phyloP scores from a whole-genome alignment of 1,284 basidiomycete genomes.

The Xanthoconium separans region DNA sequence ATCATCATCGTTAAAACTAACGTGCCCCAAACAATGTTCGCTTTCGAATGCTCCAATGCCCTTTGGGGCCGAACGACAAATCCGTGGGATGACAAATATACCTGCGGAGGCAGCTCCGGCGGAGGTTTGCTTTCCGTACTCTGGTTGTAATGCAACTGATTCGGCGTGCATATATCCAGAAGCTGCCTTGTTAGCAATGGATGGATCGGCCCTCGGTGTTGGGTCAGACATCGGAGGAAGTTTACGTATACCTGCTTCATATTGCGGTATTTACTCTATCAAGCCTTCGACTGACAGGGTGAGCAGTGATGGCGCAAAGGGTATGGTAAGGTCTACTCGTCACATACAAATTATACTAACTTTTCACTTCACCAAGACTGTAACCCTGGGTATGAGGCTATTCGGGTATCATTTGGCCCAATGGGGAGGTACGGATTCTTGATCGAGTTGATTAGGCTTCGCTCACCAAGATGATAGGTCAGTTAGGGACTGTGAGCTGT shows the following conservation, averaged over 20 bases:
- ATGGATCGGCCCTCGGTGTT: conserved; percentile 75
- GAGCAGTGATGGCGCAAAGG: conserved; percentile 46
- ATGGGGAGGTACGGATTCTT: conserved; percentile 59
- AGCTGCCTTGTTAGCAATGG: conserved; percentile 70
- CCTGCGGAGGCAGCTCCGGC: conserved; percentile 76
- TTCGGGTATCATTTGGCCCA: conserved; percentile 63
- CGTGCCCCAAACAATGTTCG: conserved; percentile 78
- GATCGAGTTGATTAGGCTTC: neutral
- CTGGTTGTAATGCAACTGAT: neutral
- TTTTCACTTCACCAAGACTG: conserved; percentile 36
- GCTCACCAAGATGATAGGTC: conserved; percentile 39
- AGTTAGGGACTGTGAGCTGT: conserved; percentile 65
- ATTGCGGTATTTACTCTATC: conserved; percentile 79
- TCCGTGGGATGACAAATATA: conserved; percentile 64
- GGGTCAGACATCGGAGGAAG: conserved; percentile 81
- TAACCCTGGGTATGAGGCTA: conserved; percentile 65
- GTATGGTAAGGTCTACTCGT: conserved; percentile 30
- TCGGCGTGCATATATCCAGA: conserved; percentile 37
- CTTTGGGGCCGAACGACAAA: conserved; percentile 76
- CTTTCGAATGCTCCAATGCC: conserved; percentile 86
- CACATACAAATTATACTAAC: conserved; percentile 1
- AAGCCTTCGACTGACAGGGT: conserved; percentile 67
- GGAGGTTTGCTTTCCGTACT: conserved; percentile 40
- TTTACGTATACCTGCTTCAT: conserved; percentile 76
- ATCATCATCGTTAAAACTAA: conserved; percentile 74